Evolutionary conservation across 2,329 filamentous ascomycete species (phyloP), one percentile per base, ranked within the genome.

Genomic region (Fusarium armeniacum): DNA sequence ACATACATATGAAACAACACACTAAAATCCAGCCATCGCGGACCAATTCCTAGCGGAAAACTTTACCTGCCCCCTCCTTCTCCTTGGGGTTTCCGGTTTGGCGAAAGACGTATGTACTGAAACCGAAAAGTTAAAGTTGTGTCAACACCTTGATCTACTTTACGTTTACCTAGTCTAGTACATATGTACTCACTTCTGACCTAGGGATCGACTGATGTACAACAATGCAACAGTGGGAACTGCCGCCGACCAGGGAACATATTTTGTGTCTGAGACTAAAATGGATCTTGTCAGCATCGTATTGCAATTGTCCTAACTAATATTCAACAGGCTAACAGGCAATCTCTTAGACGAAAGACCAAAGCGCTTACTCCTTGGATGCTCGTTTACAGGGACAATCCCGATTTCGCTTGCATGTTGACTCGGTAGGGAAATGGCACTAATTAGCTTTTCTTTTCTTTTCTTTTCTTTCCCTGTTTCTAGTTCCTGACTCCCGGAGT

Each of bases 131-230:
- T 26, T 41, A 52, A 52, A 52, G 18, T 41, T n/a, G 24, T 36
- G 24, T 26, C 24, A 52, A 30, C 20, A 35, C 18, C 49, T 40
- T n/a, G 12, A 22, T 30, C 28, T 30, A 30, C 28, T 10, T 30
- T 30, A 30, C 20, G 20, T 20, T 20, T 20, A 20, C 20, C 20
- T 20, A 20, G 20, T 20, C 20, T 20, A 20, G 20, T 20, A 20
- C 20, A 20, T 20, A 20, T 10, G 32, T 33, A 33, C 32, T 13
- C 6, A 33, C 35, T n/a, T 15, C 44, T 50, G 38, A 52, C 58
- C 28, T 43, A 30, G 67, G 35, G 67, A 70, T 68, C 63, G 54
- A 57, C 67, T 70, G 54, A 70, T 59, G 44, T 32, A 38, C 44
- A 46, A 18, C 33, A 47, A 50, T 52, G 56, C 54, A 35, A 56